Evolutionary conservation across 345 rosid genomes (phyloP), one percentile per base, ranked within the genome.

Genomic region (Triadica sebifera): DNA sequence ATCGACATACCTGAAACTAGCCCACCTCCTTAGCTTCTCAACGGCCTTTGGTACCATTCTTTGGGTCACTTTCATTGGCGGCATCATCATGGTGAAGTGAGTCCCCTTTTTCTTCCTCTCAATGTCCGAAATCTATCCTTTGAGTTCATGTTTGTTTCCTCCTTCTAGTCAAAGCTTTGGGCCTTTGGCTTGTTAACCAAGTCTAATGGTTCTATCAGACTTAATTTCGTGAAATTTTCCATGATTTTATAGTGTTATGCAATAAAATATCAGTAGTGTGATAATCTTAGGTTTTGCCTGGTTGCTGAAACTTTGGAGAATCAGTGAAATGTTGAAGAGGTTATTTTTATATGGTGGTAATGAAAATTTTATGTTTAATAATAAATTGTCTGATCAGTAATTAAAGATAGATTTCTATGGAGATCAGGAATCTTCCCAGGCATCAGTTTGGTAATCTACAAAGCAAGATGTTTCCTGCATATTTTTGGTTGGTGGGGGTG

Each of bases 51-150:
- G 98, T 8, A 83, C 97, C 52, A 91, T 96, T 74, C 94, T 90
- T 22, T 95, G 98, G 99, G 98, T 90, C 85, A 95, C 98, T 71
- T 95, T 92, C 87, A 93, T 95, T 84, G 98, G 98, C 37, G 98
- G 99, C 78, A 91, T 93, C 94, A 89, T 95, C 85, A 92, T 95
- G 99, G 92, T 95, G 91, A 95, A 91, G 99, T 95, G 78, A 59
- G 38, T n/a, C 11, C 17, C 49, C 10, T 66, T 15, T 38, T 73
- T 0, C 10, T 37, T 55, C 19, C 43, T 12, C 64, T 24, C 59
- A 55, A 55, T 55, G 10, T 55, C 59, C 6, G 10, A 51, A 15
- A 55, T 55, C 20, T 55, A 19, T 19, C 4, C 59, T 55, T 20
- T 1, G 20, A 19, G 59, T 2, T 55, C 9, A 55, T 16, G 0